Evolutionary conservation across 1,139 yeast genomes (phyloP).

Genomic region (Sugiyamaella sp.): DNA sequence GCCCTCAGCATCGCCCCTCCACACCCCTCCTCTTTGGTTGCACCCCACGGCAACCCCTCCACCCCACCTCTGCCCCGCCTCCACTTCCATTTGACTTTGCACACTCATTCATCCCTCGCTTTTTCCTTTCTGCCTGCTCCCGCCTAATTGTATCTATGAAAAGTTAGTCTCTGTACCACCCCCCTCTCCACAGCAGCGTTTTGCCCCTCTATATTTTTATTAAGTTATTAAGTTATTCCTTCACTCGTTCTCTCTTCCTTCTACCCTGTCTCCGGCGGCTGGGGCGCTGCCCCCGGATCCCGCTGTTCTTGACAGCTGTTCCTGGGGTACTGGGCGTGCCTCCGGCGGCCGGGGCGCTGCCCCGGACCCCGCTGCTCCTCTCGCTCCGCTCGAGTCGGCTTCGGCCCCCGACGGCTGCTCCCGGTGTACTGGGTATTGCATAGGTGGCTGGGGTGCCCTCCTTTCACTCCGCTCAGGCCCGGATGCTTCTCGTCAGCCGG

Average conservation of each 20-base stretch:
- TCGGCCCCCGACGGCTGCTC: too few species aligned
- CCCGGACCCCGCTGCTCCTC: too few species aligned
- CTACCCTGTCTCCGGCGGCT: neutral
- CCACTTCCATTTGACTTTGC: neutral
- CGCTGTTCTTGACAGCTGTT: neutral
- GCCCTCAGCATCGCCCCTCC: neutral
- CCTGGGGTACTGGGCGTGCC: too few species aligned
- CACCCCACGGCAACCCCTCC: neutral
- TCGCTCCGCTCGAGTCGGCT: too few species aligned
- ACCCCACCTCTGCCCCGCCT: constrained; percentile 1
- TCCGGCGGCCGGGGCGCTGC: too few species aligned
- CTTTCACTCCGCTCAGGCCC: too few species aligned
- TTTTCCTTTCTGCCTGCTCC: too few species aligned
- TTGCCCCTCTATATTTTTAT: neutral
- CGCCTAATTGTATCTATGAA: neutral
- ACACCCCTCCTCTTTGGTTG: neutral
- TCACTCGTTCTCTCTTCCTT: neutral
- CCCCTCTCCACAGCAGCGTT: neutral
- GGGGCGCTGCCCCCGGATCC: neutral
- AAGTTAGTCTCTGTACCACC: neutral
- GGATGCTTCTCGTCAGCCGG: too few species aligned
- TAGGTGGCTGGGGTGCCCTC: too few species aligned
- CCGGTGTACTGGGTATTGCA: too few species aligned
- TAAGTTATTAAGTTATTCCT: neutral
- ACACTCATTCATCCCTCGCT: too few species aligned